A percentile compares a stretch with the other conserved stretches of the same genome.
Conservation (phyloP, 345 rosid species). For the Eutrema japonicum region DNA sequence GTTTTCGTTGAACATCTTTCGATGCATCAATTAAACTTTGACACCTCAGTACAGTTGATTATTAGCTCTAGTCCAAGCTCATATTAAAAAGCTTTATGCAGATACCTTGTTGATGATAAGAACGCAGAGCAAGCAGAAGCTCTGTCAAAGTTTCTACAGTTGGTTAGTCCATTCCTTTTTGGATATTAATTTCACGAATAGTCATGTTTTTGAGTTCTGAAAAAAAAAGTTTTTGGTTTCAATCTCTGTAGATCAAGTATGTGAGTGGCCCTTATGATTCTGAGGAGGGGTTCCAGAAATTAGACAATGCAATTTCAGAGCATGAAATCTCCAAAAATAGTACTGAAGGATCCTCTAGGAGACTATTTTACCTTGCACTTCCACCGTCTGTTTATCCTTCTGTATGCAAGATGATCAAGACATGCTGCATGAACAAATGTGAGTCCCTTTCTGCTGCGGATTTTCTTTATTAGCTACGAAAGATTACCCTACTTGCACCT, state of each 20-base stretch:
- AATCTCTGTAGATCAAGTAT: conserved; percentile 74
- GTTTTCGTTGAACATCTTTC: neutral
- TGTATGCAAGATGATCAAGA: conserved; percentile 89
- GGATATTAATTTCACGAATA: conserved; percentile 10
- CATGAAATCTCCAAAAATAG: conserved; percentile 74
- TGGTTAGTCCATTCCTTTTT: conserved; percentile 58
- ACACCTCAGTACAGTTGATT: no score
- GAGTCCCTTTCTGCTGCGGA: conserved; percentile 41
- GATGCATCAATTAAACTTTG: no score
- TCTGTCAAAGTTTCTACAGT: conserved; percentile 66
- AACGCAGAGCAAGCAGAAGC: conserved; percentile 52
- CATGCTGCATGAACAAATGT: conserved; percentile 93
- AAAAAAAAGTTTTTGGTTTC: neutral
- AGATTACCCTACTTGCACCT: neutral
- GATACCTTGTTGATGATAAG: conserved; percentile 68
- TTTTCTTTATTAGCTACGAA: neutral
- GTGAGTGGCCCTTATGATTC: conserved; percentile 87
- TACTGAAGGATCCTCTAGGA: conserved; percentile 83
- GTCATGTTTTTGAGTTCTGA: neutral
- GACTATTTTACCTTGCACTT: conserved; percentile 93
- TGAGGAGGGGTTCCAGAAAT: conserved; percentile 72
- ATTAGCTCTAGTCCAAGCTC: neutral
- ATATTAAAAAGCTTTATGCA: conserved; percentile 40
- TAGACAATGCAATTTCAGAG: conserved; percentile 74
- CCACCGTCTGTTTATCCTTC: conserved; percentile 97